These are phyloP conservation scores for Pouteria campechiana DNA, from an alignment of 179 eudicot species.

Conservation along the genomic window DNA sequence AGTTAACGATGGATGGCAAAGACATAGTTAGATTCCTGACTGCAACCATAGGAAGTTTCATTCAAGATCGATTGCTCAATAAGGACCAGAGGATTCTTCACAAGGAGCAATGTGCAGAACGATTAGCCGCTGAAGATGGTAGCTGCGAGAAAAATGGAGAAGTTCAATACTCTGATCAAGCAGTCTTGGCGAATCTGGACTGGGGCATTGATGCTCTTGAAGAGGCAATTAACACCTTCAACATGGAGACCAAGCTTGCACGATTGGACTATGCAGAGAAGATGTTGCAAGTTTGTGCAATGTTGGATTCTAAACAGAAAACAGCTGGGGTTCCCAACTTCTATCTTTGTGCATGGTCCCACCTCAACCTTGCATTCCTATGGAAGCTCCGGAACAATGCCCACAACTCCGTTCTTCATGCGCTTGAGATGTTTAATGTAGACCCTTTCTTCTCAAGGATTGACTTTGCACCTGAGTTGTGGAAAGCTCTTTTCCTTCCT, in stretches of 20 bases:
- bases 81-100: constrained; percentile 31
- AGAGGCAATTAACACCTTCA: constrained; percentile 44
- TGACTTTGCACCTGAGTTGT: constrained; percentile 54
- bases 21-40: constrained; percentile 19
- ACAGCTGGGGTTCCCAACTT: constrained; percentile 48
- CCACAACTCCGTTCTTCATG: constrained; percentile 26
- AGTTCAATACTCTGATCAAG: constrained; percentile 47
- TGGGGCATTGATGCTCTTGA: constrained; percentile 59
- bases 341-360: constrained; percentile 55
- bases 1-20: constrained; percentile 25
- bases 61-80: constrained; percentile 32
- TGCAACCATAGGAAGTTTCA: constrained; percentile 28
- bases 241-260: constrained; percentile 37
- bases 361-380: constrained; percentile 34
- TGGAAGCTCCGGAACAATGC: constrained; percentile 26
- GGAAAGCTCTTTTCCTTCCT: constrained; percentile 37
- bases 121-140: constrained; percentile 41
- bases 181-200: constrained; percentile 45
- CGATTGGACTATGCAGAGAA: constrained; percentile 42
- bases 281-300: constrained; percentile 51
- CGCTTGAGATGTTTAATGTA: constrained; percentile 37
- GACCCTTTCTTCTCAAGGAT: constrained; percentile 49
- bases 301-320: constrained; percentile 28
- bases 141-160: constrained; percentile 19
- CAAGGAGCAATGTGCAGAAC: constrained; percentile 43